Evolutionary conservation across 306 rosid genomes (phyloP).

Genomic region (Cicer chorassanicum): DNA sequence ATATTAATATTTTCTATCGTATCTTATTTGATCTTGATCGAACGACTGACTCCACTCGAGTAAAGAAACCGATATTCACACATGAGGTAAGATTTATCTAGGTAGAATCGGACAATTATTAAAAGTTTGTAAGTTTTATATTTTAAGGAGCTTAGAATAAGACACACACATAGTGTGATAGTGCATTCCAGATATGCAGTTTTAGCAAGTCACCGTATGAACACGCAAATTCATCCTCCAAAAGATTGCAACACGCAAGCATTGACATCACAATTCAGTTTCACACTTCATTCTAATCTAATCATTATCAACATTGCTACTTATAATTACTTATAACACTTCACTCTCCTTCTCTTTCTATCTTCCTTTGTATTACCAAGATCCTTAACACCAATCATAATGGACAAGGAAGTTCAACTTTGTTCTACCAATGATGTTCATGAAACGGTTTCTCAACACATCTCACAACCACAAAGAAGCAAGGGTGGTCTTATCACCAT

Average conservation of each 20-base stretch:
- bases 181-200: slow-evolving; percentile 12
- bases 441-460: slow-evolving; percentile 18
- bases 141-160: too few species aligned
- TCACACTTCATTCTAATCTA: not conserved
- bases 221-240: not conserved
- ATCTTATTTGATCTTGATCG: too few species aligned
- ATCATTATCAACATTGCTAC: not conserved
- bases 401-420: slow-evolving; percentile 47
- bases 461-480: slow-evolving; percentile 18
- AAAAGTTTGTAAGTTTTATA: too few species aligned
- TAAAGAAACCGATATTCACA: too few species aligned
- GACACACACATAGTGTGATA: not conserved
- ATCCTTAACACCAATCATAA: slow-evolving; percentile 1
- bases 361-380: not conserved
- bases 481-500: slow-evolving; percentile 76
- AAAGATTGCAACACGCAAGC: not conserved
- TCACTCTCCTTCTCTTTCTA: not conserved
- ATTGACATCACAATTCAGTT: slow-evolving; percentile 10
- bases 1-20: too few species aligned
- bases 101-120: too few species aligned
- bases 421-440: slow-evolving; percentile 39
- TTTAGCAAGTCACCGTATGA: not conserved
- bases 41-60: too few species aligned
- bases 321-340: not conserved
- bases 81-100: too few species aligned